Evolutionary conservation across 768 basidiomycete genomes (phyloP), one percentile per base, ranked within the genome.

Genomic region (Sistotremastrum suecicum): DNA sequence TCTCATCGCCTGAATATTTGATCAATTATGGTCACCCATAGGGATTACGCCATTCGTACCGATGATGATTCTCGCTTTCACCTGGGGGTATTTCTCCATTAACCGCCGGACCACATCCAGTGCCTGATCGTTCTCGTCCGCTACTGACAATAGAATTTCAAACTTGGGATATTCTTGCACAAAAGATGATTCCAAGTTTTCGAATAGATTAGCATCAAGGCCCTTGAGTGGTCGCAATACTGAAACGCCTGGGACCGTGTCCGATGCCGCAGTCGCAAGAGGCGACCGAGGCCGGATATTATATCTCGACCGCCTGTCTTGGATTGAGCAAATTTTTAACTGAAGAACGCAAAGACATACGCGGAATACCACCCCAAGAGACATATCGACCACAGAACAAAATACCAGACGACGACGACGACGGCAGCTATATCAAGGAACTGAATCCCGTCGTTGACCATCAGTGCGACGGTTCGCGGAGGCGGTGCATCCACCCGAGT

Each of bases 171-270:
- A 98, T 51, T 92, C 83, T 56, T 95, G 90, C 33, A 66, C 70
- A 63, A 98, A 94, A 0, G 87, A 86, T 3, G 90, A 88, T 62
- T 95, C 89, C 42, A 99, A 66, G 60, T 97, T 97, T 66, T 95
- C 91, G 62, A 84, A 97, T 12, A 99, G 73, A 60, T 98, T 98
- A 48, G 83, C 76, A 62, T 99, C 95, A 28, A 99, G 69, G 9
- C 95, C 95, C 60, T 92, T 92, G 43, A 99, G 70, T 5, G 95
- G 95, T 40, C 95, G 78, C 42, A 98, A 70, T 53, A 98, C 89
- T 2, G 91, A 88, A 32, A 98, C 94, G 12, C 91, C 94, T 7
- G 91, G 90, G 3, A 75, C 74, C 11, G 67, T 57, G 11, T 60
- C 55, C 5, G 65, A 50, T 7, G 67, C 59, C 31, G 73, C 66